These are phyloP conservation scores for Macrophomina phaseolina DNA, from an alignment of 2,329 filamentous ascomycete species.

Conservation along the genomic window DNA sequence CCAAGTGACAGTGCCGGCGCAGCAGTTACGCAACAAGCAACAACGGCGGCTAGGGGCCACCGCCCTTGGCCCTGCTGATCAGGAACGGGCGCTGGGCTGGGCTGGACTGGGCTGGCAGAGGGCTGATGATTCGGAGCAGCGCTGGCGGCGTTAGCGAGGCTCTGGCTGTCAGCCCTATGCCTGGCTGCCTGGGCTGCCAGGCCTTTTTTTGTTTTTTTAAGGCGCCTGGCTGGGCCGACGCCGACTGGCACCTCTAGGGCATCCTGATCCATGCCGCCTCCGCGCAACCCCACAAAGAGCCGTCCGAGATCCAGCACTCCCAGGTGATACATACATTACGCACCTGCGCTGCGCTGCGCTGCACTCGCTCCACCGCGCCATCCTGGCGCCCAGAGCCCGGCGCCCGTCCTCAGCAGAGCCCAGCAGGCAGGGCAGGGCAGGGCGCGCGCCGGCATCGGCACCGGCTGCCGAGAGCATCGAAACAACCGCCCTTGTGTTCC, in stretches of 20 bases:
- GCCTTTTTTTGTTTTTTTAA: too few species aligned
- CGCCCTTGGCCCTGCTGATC: background rate
- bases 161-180: constrained; percentile 5
- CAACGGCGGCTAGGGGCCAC: background rate
- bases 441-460: background rate
- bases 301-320: constrained; percentile 11
- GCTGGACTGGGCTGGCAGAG: background rate
- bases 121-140: background rate
- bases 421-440: too few species aligned
- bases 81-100: background rate
- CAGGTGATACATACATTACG: background rate
- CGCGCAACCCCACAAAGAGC: constrained; percentile 18
- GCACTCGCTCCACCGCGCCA: background rate
- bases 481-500: constrained; percentile 8
- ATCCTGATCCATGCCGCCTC: background rate
- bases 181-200: background rate
- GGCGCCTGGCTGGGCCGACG: too few species aligned
- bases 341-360: background rate
- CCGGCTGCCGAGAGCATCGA: constrained; percentile 6
- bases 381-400: constrained; percentile 1
- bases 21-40: constrained; percentile 22
- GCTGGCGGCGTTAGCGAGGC: background rate
- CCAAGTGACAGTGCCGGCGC: constrained; percentile 16
- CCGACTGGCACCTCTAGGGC: too few species aligned
- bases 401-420: too few species aligned